Evolutionary conservation across 495 filamentous ascomycete species (phyloP), one percentile per base, ranked within the genome.

Genomic region (Hapsidospora chrysogenum): DNA sequence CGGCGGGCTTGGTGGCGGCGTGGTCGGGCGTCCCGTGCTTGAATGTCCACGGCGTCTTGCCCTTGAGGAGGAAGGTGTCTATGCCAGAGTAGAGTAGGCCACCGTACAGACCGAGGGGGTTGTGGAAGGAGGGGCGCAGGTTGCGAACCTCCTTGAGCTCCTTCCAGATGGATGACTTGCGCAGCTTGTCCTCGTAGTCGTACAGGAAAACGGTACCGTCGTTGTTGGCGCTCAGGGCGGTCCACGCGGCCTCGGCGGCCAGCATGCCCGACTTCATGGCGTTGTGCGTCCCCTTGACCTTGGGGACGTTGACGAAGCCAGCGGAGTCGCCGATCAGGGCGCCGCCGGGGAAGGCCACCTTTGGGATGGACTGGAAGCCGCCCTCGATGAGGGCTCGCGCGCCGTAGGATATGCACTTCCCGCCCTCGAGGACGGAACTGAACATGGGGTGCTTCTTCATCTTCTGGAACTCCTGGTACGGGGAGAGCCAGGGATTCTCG

Each of bases 211-310:
- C 68, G 9, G 80, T 74, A 16, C 77, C 80, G 7, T 57, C 53
- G 41, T 63, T 57, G 10, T 56, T 52, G 37, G 62, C 72, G 25
- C 56, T 49, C 19, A 99, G 61, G 4, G 89, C 89, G 9, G 63
- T 60, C 57, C 72, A 96, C 5, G 85, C 66, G 10, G 92, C 79
- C 53, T 96, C 83, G 9, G 89, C 89, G 9, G 92, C 92, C 14
- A 99, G 64, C 83, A 96, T 99, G 40, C 89, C 89, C 3, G 79
- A 85, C 49, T 81, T 84, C 87, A 99, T 96, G 18, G 89, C 82
- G 13, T 89, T 93, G 56, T 99, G 89, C 4, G 87, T 94, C 42
- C 89, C 89, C 58, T 99, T 99, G 54, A 99, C 82, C 60, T 99
- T 96, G 26, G 89, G 89, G 17, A 99, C 81, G 52, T 99, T 99